Conservation (phyloP, 140 eudicot species). For the Senecio squalidus region DNA sequence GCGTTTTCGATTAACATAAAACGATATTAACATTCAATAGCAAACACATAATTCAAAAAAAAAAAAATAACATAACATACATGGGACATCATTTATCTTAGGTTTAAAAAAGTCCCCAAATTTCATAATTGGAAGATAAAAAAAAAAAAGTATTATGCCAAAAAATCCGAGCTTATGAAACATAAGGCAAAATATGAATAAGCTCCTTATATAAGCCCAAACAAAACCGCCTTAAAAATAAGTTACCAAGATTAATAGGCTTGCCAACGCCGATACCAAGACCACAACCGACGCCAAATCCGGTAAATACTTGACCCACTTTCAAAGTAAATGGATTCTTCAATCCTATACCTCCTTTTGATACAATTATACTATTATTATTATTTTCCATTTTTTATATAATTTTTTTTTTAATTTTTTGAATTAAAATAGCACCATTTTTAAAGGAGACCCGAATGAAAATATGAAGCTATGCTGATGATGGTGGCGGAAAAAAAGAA, state of each 20-base stretch:
- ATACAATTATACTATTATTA: constrained; percentile 10
- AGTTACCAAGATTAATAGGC: constrained; percentile 62
- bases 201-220: too few relatives aligned
- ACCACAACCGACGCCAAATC: constrained; percentile 88
- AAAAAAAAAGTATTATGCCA: too few relatives aligned
- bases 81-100: constrained; percentile 15
- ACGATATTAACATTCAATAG: not conserved
- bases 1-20: not conserved
- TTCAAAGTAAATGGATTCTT: constrained; percentile 79
- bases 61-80: constrained; percentile 11
- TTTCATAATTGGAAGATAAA: too few relatives aligned
- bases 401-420: too few relatives aligned
- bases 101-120: constrained; percentile 36
- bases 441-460: too few relatives aligned
- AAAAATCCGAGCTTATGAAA: too few relatives aligned
- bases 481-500: too few relatives aligned
- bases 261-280: constrained; percentile 86
- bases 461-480: too few relatives aligned
- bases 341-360: constrained; percentile 10
- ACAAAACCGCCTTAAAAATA: too few relatives aligned
- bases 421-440: too few relatives aligned
- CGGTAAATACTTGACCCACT: constrained; percentile 79
- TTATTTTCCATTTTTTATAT: constrained; percentile 22
- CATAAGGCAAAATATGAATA: too few relatives aligned
- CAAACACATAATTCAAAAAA: not conserved